A percentile compares a stretch with the other conserved stretches of the same genome.
phyloP scores from a whole-genome alignment of 2,329 filamentous ascomycete species.

The Coniochaeta pulveracea region DNA sequence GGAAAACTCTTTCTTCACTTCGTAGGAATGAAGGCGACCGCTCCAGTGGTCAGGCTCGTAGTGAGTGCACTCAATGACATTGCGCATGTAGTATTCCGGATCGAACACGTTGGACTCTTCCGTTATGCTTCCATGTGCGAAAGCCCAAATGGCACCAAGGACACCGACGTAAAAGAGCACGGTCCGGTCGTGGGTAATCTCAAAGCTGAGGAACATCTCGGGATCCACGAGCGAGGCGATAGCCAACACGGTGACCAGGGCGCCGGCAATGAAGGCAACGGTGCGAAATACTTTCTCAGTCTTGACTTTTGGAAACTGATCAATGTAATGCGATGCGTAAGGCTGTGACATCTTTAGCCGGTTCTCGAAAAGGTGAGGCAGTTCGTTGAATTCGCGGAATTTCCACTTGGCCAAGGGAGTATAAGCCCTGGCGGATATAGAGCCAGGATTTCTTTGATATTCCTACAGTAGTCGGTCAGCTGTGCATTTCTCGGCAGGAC shows the following conservation, averaged over 20 bases:
- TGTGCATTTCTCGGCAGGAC: not conserved
- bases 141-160: slow-evolving; percentile 72
- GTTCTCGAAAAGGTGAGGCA: slow-evolving; percentile 83
- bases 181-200: slow-evolving; percentile 79
- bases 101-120: slow-evolving; percentile 87
- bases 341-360: slow-evolving; percentile 90
- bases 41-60: slow-evolving; percentile 88
- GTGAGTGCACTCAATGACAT: slow-evolving; percentile 86
- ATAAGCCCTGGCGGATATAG: slow-evolving; percentile 80
- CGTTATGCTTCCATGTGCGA: slow-evolving; percentile 71
- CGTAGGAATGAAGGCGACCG: slow-evolving; percentile 80
- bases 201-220: slow-evolving; percentile 82
- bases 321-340: slow-evolving; percentile 82
- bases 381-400: slow-evolving; percentile 95
- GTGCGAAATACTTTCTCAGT: slow-evolving; percentile 77
- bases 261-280: slow-evolving; percentile 77
- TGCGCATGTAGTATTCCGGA: slow-evolving; percentile 76
- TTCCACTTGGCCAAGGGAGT: slow-evolving; percentile 96
- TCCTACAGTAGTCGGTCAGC: slow-evolving; percentile 42
- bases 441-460: slow-evolving; percentile 86
- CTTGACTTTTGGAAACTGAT: slow-evolving; percentile 94
- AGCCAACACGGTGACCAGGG: slow-evolving; percentile 75
- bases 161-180: slow-evolving; percentile 84
- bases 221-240: slow-evolving; percentile 79
- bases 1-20: slow-evolving; percentile 85